Evolutionary conservation across 495 filamentous ascomycete genomes (phyloP), one percentile per base, ranked within the genome.

Genomic region (Chlorociboria aeruginascens): DNA sequence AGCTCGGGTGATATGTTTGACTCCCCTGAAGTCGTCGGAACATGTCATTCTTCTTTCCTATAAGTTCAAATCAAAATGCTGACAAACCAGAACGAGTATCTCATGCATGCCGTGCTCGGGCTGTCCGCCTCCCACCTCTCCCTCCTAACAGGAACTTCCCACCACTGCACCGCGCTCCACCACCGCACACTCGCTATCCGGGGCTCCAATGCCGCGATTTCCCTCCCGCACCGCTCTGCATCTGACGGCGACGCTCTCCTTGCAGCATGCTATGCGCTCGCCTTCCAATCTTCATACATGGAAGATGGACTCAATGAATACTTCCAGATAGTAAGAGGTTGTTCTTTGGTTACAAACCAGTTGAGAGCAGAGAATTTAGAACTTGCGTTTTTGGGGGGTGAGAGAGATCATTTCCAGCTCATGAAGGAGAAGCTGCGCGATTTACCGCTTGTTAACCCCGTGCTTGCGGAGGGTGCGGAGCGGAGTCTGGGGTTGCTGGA

Each of bases 231-330:
- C 1, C 43, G 45, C 3, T 49, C 39, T 1, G 45, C 45, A 10
- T 47, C 36, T 33, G 51, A 58, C 14, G 51, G 47, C 3, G 55
- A 58, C 44, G 51, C 55, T 10, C 45, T 54, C 4, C 33, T 58
- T 13, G 51, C 43, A 17, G 29, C 51, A 9, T 54, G 51, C 30
- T 58, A 54, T 31, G 43, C 50, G 2, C 48, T 58, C 11, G 36
- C 51, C 8, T 54, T 58, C 39, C 55, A 58, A 46, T 54, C 55
- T 10, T 45, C 48, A 9, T 54, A 54, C 35, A 54, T 58, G 48
- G n/a, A 8, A 3, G 55, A 58, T 25, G 55, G 55, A 3, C 25
- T 58, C 10, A 7, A 16, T 3, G 55, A 58, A n/a, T 54, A 46
- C 35, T 49, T 58, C 45, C 48, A 35, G 3, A 48, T 51, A 8